A percentile compares a stretch with the other conserved stretches of the same genome.
Evolutionary conservation across 2,329 filamentous ascomycete species (phyloP).

Genomic region (Pezicula carpinea): DNA sequence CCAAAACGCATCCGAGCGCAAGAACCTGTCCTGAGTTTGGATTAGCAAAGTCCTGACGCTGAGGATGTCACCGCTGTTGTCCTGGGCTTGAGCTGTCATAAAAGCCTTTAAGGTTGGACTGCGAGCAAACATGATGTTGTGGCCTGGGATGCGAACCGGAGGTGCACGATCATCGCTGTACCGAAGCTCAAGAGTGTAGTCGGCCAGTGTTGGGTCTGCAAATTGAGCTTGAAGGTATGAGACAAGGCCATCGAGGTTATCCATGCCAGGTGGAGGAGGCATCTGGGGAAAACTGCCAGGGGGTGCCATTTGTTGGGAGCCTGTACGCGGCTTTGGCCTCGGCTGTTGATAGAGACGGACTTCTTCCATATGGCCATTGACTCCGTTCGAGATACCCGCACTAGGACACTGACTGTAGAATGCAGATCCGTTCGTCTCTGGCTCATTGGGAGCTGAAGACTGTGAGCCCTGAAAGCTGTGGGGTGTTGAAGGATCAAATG

Average conservation of each 20-base stretch:
- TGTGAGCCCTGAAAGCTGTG: conserved; percentile 61
- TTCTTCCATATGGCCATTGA: conserved; percentile 30
- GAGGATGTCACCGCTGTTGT: conserved; percentile 24
- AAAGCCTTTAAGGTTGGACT: conserved; percentile 39
- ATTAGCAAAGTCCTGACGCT: conserved; percentile 38
- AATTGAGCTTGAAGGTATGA: conserved; percentile 36
- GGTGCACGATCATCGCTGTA: conserved; percentile 36
- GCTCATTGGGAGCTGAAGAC: conserved; percentile 45
- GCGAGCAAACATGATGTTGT: conserved; percentile 51
- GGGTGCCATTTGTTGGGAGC: conserved; percentile 13
- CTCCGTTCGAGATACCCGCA: conserved; percentile 35
- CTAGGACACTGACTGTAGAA: conserved; percentile 35
- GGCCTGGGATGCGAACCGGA: conserved; percentile 44
- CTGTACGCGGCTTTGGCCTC: conserved; percentile 15
- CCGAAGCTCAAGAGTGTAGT: conserved; percentile 43
- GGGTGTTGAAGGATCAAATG: conserved; percentile 50
- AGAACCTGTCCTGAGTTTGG: conserved; percentile 46
- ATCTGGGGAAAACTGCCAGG: conserved; percentile 11
- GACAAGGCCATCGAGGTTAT: conserved; percentile 33
- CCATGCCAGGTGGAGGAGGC: conserved; percentile 18
- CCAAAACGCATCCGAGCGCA: conserved; percentile 52
- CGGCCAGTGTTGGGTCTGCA: conserved; percentile 35
- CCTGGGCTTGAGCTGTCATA: conserved; percentile 21
- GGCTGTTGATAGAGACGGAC: conserved; percentile 22
- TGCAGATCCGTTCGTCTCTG: conserved; percentile 22